phyloP scores from a whole-genome alignment of 1,284 basidiomycete species.

The Gymnopus androsaceus region DNA sequence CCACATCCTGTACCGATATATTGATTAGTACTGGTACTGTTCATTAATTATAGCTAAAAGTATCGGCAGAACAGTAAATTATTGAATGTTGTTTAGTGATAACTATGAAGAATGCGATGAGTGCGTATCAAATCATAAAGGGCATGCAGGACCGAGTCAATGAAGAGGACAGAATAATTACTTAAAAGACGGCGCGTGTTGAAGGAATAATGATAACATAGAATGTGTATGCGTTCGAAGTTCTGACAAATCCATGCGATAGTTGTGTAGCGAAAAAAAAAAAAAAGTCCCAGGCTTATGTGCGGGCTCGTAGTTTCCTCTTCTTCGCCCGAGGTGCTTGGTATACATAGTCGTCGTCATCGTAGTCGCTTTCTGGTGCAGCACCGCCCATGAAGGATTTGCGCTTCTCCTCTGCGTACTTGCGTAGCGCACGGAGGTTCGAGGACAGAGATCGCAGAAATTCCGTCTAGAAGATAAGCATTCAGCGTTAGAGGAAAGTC shows the following conservation, averaged over 20 bases:
- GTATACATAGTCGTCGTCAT: constrained; percentile 7
- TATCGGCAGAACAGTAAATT: background rate
- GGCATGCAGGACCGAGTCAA: too few species aligned
- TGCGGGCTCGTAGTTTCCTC: background rate
- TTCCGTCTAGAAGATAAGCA: constrained; percentile 32
- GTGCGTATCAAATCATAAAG: background rate
- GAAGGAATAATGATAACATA: constrained; percentile 6
- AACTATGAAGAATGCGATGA: background rate
- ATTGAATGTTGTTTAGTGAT: background rate
- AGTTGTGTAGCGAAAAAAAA: background rate
- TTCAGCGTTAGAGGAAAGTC: background rate
- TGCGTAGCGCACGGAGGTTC: constrained; percentile 60
- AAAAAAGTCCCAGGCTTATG: background rate
- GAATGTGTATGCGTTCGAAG: background rate
- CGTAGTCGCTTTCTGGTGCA: background rate
- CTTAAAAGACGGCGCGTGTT: too few species aligned
- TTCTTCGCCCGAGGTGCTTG: constrained; percentile 10
- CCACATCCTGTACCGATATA: constrained; percentile 39
- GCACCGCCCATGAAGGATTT: background rate
- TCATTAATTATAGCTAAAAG: background rate
- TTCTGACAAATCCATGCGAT: background rate
- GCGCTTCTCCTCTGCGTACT: constrained; percentile 43
- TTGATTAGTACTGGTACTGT: constrained; percentile 7
- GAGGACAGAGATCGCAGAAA: constrained; percentile 61
- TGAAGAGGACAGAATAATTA: too few species aligned